A percentile compares a stretch with the other conserved stretches of the same genome.
Evolutionary conservation across 495 filamentous ascomycete genomes (phyloP).

Genomic region (Hypoxylon subgilvum): DNA sequence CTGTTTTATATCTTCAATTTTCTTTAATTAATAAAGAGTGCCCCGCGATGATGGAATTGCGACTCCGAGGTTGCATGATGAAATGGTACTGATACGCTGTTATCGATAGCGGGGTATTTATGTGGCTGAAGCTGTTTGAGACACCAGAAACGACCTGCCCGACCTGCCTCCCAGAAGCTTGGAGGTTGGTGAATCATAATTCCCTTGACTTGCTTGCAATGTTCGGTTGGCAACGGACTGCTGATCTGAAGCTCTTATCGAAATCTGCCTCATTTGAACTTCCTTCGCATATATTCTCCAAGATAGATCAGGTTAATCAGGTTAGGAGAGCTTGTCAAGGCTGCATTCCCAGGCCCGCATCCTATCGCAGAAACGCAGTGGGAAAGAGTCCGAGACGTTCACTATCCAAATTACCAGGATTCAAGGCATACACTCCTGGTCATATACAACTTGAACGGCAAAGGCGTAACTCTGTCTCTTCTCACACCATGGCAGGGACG

Average conservation of each 20-base stretch:
- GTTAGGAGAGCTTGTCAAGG: neutral
- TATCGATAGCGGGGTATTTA: conserved; percentile 19
- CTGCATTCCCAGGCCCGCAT: neutral
- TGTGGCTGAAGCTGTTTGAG: conserved; percentile 13
- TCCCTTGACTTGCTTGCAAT: conserved; percentile 10
- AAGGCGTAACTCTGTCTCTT: conserved; percentile 11
- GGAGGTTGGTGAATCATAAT: no score
- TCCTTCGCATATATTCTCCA: neutral
- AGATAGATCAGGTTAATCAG: neutral
- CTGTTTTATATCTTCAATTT: no score
- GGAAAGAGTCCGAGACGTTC: neutral
- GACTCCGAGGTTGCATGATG: conserved; percentile 2
- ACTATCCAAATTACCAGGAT: neutral
- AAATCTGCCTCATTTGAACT: conserved; percentile 3
- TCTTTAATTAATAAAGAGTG: no score
- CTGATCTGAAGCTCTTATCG: neutral
- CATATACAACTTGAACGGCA: neutral
- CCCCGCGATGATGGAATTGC: conserved; percentile 35
- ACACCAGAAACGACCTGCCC: no score
- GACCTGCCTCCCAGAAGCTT: no score
- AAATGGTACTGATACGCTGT: conserved; percentile 11
- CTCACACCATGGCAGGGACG: conserved; percentile 31
- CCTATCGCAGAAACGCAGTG: neutral
- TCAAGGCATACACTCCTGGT: neutral
- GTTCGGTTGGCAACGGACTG: conserved; percentile 10